Base-by-base conservation (phyloP, 176 grass and related monocot genomes). In the Calamus simplicifolius region DNA sequence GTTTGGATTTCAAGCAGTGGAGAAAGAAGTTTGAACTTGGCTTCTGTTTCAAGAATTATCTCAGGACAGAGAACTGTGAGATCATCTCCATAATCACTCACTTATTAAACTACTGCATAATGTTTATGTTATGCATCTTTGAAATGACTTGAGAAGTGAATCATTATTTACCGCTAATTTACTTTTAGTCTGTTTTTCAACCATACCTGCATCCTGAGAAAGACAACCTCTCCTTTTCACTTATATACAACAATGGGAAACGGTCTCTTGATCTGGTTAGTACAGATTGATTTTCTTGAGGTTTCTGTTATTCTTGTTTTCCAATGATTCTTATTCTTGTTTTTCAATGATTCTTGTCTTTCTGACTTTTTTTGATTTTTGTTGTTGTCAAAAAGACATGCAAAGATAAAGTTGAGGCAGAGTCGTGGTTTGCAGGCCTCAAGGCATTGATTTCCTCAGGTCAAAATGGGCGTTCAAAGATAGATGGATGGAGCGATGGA, bases 51-150 rank as follows among this genome's bases (percentile, higher is more conserved):
- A 35, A 91, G 83, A 76, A 77, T 88, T 64, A 77, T 82, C 23
- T 85, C 84, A 18, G 92, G 87, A 61, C 92, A 97, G 82, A 88
- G 87, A 97, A 91, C 87, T 38, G 92, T 97, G 50, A 82, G 69
- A 56, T 26, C 19, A 50, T 76, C 29, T n/a, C 59, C 50, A 43
- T 43, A 43, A 43, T 43, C 10, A 43, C 35, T 13, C 35, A 43
- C 35, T 43, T 43, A 13, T 43, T 43, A 8, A 43, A 43, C 0
- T 43, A 12, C 35, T 43, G 2, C 12, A 43, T 43, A 43, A 43
- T 43, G 35, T 43, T 43, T 43, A 43, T 13, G 12, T 43, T 43
- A 43, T 13, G 35, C 35, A 12, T 7, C 35, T 43, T 43, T 43
- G 35, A 12, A 43, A 43, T 43, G 35, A 43, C 35, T 43, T 12